Percentiles rank a stretch among this genome's conserved stretches.
Conservation (phyloP, 2,329 filamentous ascomycete species). For the Exutisphaerella laricina region DNA sequence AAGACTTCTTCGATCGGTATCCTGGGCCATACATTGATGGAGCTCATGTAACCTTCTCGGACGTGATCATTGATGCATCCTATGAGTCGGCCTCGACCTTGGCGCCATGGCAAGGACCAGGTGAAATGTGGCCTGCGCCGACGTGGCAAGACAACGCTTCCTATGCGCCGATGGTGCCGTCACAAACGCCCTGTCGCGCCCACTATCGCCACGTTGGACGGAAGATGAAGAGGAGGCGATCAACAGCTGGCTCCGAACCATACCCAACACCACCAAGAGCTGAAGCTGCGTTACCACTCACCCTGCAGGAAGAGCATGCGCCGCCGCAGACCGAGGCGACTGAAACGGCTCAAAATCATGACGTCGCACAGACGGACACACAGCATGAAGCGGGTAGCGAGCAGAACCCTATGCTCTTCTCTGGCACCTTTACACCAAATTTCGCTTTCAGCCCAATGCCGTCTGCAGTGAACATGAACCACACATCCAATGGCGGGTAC, state of each 20-base stretch:
- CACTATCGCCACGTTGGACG: constrained; percentile 7
- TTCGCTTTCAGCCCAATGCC: constrained; percentile 33
- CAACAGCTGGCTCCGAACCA: constrained; percentile 21
- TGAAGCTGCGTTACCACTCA: constrained; percentile 3
- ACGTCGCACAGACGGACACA: neutral
- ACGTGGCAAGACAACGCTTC: neutral
- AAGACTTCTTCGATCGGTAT: constrained; percentile 84
- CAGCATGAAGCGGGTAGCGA: constrained; percentile 9
- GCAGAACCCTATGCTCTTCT: constrained; percentile 22
- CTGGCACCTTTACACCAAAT: constrained; percentile 39
- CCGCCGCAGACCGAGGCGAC: constrained; percentile 5
- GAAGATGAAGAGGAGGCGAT: constrained; percentile 21
- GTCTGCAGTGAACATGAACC: constrained; percentile 8
- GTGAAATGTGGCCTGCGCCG: neutral
- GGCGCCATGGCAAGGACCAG: neutral
- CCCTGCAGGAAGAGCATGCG: constrained; percentile 11
- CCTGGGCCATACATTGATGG: constrained; percentile 66
- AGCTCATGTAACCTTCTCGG: constrained; percentile 65
- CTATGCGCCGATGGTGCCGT: constrained; percentile 9
- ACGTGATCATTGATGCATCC: constrained; percentile 44
- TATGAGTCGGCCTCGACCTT: constrained; percentile 1
- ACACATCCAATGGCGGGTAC: constrained; percentile 13
- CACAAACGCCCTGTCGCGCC: constrained; percentile 3
- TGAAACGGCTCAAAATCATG: neutral
- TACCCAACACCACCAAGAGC: constrained; percentile 20